These are phyloP conservation scores for Globisporangium middletonii DNA, from an alignment of 352 stramenopile species.

Conservation along the genomic window DNA sequence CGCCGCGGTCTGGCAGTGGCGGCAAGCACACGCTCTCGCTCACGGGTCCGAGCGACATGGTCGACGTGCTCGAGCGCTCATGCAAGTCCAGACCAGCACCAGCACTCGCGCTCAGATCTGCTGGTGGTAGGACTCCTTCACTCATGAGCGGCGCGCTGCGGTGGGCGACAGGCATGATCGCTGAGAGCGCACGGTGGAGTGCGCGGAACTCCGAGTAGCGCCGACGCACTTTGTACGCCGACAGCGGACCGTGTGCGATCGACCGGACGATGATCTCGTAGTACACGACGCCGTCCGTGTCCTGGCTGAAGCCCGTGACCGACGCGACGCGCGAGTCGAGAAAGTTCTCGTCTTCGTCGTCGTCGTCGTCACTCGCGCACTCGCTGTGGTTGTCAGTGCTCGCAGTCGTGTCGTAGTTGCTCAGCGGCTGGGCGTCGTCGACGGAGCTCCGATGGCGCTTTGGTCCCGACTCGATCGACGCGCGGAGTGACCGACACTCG, in stretches of 20 bases:
- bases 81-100: too few relatives aligned
- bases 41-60: not conserved
- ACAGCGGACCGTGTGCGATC: conserved; percentile 53
- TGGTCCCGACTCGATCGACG: conserved; percentile 9
- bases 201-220: conserved; percentile 72
- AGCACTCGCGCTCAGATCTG: too few relatives aligned
- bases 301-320: conserved; percentile 67
- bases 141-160: not conserved
- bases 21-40: conserved; percentile 20
- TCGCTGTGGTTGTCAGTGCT: too few relatives aligned
- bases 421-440: conserved; percentile 1
- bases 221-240: conserved; percentile 70
- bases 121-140: not conserved
- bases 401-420: conserved; percentile 9
- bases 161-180: conserved; percentile 35
- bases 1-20: conserved; percentile 59
- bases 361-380: conserved; percentile 4
- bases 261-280: conserved; percentile 76
- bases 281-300: conserved; percentile 70
- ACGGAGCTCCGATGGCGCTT: too few relatives aligned
- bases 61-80: not conserved
- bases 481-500: conserved; percentile 2
- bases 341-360: conserved; percentile 61
- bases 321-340: conserved; percentile 57
- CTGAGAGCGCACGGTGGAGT: conserved; percentile 42